phyloP scores from a whole-genome alignment of 2,329 filamentous ascomycete species.

The Rosellinia necatrix region DNA sequence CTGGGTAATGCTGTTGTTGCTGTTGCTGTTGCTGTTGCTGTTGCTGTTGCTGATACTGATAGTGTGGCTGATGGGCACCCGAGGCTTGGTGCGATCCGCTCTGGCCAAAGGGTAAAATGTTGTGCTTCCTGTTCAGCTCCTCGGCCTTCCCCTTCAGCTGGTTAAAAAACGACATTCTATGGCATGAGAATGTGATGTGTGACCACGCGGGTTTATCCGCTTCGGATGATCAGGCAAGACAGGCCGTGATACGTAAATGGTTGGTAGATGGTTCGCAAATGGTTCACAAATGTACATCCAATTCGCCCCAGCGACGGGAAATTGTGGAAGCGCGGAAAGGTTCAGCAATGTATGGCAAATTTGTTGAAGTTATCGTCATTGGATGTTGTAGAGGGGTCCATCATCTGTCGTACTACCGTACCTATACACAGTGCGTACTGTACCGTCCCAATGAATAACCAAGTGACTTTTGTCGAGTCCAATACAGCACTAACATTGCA shows the following conservation, averaged over 20 bases:
- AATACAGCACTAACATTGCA: too few species aligned
- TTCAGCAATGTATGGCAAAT: too few species aligned
- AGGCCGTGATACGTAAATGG: background rate
- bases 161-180: constrained; percentile 41
- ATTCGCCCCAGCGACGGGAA: too few species aligned
- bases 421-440: background rate
- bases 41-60: constrained; percentile 26
- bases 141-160: constrained; percentile 47
- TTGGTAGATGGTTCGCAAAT: background rate
- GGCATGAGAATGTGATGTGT: background rate
- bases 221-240: background rate
- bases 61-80: constrained; percentile 10
- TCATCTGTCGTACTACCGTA: too few species aligned
- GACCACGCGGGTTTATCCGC: too few species aligned
- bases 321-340: too few species aligned
- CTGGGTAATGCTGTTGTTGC: constrained; percentile 31
- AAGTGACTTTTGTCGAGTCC: too few species aligned
- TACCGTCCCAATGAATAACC: background rate
- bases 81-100: constrained; percentile 28
- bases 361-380: background rate
- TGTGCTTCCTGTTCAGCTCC: constrained; percentile 40
- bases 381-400: background rate
- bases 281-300: too few species aligned
- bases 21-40: constrained; percentile 21
- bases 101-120: constrained; percentile 32